These are phyloP conservation scores for Helotiales sp. DNA, from an alignment of 2,329 filamentous ascomycete species.

Conservation along the genomic window DNA sequence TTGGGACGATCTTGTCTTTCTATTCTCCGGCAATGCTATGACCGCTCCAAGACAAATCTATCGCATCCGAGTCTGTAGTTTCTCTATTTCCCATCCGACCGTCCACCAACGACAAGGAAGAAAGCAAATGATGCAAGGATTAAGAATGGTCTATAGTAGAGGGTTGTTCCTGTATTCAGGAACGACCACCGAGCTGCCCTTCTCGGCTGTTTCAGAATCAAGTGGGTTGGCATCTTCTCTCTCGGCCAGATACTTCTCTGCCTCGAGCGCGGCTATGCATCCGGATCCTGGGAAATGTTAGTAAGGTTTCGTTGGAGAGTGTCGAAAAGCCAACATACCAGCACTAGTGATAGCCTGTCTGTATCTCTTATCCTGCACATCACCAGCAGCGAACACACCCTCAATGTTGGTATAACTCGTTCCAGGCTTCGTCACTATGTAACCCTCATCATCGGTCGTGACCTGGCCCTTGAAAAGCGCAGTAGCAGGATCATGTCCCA, in stretches of 20 bases:
- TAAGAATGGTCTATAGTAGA: constrained; percentile 53
- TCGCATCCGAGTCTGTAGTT: not conserved
- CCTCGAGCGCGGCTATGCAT: constrained; percentile 93
- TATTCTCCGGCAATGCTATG: constrained; percentile 7
- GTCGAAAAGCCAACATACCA: constrained; percentile 60
- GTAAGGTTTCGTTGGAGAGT: constrained; percentile 19
- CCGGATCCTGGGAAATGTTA: constrained; percentile 70
- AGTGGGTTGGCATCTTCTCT: constrained; percentile 44
- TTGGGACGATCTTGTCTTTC: not conserved
- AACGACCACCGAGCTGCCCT: constrained; percentile 57
- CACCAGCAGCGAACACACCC: constrained; percentile 94
- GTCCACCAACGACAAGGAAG: constrained; percentile 8
- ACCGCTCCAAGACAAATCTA: not conserved
- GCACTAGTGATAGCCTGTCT: constrained; percentile 97
- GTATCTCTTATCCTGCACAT: constrained; percentile 98
- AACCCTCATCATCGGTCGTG: constrained; percentile 86
- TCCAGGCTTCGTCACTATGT: constrained; percentile 87
- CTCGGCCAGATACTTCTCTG: constrained; percentile 90
- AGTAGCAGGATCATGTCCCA: constrained; percentile 95
- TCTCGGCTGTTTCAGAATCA: constrained; percentile 48
- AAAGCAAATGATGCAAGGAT: not conserved
- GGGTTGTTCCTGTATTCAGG: constrained; percentile 69
- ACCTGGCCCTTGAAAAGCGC: constrained; percentile 88
- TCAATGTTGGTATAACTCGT: constrained; percentile 86
- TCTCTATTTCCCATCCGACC: constrained; percentile 4